Percentiles rank a stretch among this genome's conserved stretches.
Evolutionary conservation across 805 yeast genomes (phyloP).

Genomic region (Candida pseudoglaebosa): DNA sequence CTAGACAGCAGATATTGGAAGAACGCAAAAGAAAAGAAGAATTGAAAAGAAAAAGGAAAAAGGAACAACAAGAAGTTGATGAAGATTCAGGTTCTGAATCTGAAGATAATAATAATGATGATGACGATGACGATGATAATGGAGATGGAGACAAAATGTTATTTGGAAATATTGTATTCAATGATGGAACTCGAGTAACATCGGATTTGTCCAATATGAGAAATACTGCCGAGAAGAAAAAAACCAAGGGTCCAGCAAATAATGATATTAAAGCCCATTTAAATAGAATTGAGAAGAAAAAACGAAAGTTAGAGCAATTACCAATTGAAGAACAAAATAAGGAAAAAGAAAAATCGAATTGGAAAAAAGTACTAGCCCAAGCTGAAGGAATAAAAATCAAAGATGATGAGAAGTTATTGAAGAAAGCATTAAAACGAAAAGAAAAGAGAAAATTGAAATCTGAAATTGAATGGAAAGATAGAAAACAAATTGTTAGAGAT

Average conservation of each 20-base stretch:
- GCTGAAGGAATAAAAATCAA: constrained; percentile 86
- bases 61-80: constrained; percentile 40
- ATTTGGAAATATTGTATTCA: constrained; percentile 78
- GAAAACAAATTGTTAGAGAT: constrained; percentile 75
- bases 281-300: constrained; percentile 68
- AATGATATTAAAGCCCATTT: constrained; percentile 84
- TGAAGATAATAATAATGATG: constrained; percentile 22
- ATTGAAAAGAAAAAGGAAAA: constrained; percentile 37
- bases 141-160: constrained; percentile 44
- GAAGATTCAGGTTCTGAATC: constrained; percentile 36
- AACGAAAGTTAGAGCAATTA: constrained; percentile 54
- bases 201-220: constrained; percentile 63
- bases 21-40: constrained; percentile 54
- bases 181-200: constrained; percentile 76
- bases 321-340: constrained; percentile 59
- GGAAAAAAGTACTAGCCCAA: constrained; percentile 80
- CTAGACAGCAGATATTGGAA: constrained; percentile 74
- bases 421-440: constrained; percentile 80
- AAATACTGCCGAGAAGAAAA: constrained; percentile 42
- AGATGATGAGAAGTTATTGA: constrained; percentile 85
- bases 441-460: constrained; percentile 81
- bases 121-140: constrained; percentile 27
- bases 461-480: constrained; percentile 88
- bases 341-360: constrained; percentile 67
- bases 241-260: constrained; percentile 79